These are phyloP conservation scores for Atkinsonella hypoxylon DNA, from an alignment of 2,329 filamentous ascomycete species.

Conservation along the genomic window DNA sequence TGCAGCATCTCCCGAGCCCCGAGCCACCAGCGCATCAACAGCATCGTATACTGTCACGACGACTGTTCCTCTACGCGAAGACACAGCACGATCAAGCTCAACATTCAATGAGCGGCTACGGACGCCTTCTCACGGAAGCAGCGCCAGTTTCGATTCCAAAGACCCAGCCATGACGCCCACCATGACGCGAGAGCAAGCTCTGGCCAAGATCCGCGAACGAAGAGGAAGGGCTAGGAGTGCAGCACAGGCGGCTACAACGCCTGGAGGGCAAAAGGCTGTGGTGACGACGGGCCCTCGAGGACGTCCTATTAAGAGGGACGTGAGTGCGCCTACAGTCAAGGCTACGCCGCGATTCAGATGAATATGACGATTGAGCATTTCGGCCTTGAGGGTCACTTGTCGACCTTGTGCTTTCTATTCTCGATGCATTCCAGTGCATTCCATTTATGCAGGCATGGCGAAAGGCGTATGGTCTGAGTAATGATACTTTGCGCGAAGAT, in stretches of 20 bases:
- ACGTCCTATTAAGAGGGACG: slow-evolving; percentile 27
- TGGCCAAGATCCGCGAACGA: slow-evolving; percentile 63
- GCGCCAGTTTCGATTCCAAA: slow-evolving; percentile 36
- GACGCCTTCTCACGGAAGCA: slow-evolving; percentile 30
- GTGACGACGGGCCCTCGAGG: slow-evolving; percentile 23
- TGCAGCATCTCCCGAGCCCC: slow-evolving; percentile 16
- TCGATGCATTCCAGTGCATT: background rate
- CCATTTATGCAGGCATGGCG: slow-evolving; percentile 6
- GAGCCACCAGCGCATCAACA: slow-evolving; percentile 32
- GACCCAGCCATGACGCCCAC: slow-evolving; percentile 51
- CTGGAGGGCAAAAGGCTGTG: slow-evolving; percentile 46
- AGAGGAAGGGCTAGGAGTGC: slow-evolving; percentile 59
- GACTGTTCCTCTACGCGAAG: slow-evolving; percentile 39
- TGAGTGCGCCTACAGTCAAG: slow-evolving; percentile 32
- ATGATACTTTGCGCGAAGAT: background rate
- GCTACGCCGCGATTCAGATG: slow-evolving; percentile 6
- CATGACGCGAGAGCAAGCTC: slow-evolving; percentile 61
- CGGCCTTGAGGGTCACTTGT: background rate
- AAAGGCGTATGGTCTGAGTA: slow-evolving; percentile 4
- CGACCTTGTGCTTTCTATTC: background rate
- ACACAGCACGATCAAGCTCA: slow-evolving; percentile 24
- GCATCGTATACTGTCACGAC: slow-evolving; percentile 36
- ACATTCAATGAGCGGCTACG: slow-evolving; percentile 33
- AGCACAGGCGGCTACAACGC: slow-evolving; percentile 48
- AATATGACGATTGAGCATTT: background rate